These are phyloP conservation scores for Poteriospumella lacustris DNA, from an alignment of 108 stramenopile species.

Conservation along the genomic window DNA sequence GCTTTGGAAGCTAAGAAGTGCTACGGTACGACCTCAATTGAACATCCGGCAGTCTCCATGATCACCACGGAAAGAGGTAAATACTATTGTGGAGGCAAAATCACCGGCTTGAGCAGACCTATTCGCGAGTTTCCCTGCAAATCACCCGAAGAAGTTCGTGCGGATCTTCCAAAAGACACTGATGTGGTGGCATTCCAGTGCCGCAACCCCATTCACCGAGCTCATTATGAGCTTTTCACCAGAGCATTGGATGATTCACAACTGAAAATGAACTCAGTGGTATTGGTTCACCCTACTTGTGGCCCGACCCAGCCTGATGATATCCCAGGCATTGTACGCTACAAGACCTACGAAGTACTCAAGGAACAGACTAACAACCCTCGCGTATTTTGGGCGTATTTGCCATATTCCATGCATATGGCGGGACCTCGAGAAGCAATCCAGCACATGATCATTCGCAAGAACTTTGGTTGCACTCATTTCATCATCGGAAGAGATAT, in stretches of 20 bases:
- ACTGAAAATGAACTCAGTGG: slow-evolving; percentile 77
- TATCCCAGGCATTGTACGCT: slow-evolving; percentile 61
- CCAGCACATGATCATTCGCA: slow-evolving; percentile 99
- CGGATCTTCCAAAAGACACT: slow-evolving; percentile 78
- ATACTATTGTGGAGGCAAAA: slow-evolving; percentile 95
- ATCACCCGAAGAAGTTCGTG: slow-evolving; percentile 89
- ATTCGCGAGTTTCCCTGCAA: slow-evolving; percentile 93
- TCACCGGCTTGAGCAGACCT: slow-evolving; percentile 90
- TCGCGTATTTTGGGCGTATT: slow-evolving; percentile 90
- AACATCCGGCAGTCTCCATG: slow-evolving; percentile 95
- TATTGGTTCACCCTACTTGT: slow-evolving; percentile 96
- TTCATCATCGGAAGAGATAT: slow-evolving; percentile 99
- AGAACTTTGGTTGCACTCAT: slow-evolving; percentile 99
- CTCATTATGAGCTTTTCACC: slow-evolving; percentile 98
- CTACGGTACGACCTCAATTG: slow-evolving; percentile 91
- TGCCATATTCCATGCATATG: slow-evolving; percentile 99
- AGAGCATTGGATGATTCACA: slow-evolving; percentile 89
- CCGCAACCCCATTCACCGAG: slow-evolving; percentile 99
- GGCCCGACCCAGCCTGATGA: slow-evolving; percentile 98
- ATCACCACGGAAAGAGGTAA: slow-evolving; percentile 93
- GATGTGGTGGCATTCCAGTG: slow-evolving; percentile 99
- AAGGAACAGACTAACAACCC: slow-evolving; percentile 74
- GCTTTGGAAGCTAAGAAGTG: slow-evolving; percentile 80
- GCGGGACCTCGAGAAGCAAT: slow-evolving; percentile 99
- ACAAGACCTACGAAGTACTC: slow-evolving; percentile 17